A percentile compares a stretch with the other conserved stretches of the same genome.
Conservation (phyloP, 1,139 yeast species). For the Pichia sp. region DNA sequence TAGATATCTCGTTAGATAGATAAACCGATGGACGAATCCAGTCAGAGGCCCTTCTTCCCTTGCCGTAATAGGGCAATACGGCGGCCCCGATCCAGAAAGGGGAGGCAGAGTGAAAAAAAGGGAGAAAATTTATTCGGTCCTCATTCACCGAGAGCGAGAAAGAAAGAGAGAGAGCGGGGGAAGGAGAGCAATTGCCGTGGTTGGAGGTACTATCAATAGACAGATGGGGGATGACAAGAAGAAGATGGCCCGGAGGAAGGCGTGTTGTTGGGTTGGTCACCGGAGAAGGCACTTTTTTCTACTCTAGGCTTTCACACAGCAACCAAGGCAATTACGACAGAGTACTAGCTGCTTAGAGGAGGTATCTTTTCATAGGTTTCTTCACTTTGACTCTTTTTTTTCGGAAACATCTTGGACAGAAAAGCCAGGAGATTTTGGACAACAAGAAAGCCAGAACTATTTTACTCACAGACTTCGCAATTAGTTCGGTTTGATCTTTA, state of each 20-base stretch:
- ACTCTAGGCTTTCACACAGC: too few relatives aligned
- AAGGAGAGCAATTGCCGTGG: neutral
- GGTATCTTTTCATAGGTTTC: too few relatives aligned
- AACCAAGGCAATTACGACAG: too few relatives aligned
- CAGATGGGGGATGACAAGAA: too few relatives aligned
- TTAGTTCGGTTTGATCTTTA: neutral
- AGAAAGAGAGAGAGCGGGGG: slow-evolving; percentile 1
- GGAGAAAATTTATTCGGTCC: neutral
- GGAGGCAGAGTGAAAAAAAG: neutral
- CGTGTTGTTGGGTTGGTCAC: too few relatives aligned
- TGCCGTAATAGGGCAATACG: neutral
- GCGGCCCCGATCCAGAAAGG: neutral
- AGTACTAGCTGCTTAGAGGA: too few relatives aligned
- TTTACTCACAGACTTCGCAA: too few relatives aligned
- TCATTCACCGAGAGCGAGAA: neutral
- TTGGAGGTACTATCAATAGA: too few relatives aligned
- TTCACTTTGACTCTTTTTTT: too few relatives aligned
- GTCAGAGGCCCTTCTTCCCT: neutral
- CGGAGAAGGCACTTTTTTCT: too few relatives aligned
- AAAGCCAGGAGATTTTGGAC: neutral
- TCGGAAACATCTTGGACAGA: neutral
- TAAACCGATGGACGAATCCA: neutral
- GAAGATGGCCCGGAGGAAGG: too few relatives aligned
- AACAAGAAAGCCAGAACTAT: too few relatives aligned
- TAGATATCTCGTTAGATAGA: neutral